phyloP scores from a whole-genome alignment of 768 basidiomycete species.

The Panaeolus cyanescens region DNA sequence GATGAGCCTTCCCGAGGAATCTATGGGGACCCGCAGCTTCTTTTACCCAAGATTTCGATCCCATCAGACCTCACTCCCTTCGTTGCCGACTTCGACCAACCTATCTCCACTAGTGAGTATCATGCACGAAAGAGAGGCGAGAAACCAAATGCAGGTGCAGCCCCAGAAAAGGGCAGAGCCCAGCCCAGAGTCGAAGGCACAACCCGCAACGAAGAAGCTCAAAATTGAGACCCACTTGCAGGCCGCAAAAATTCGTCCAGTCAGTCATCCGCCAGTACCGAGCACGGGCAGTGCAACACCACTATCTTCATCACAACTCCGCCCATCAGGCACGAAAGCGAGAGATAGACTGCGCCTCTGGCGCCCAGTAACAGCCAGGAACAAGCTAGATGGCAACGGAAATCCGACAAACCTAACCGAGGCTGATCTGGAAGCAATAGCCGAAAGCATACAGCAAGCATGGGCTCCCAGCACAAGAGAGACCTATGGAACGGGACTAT shows the following conservation, averaged over 20 bases:
- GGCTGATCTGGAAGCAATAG: slow-evolving; percentile 25
- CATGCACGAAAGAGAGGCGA: not conserved
- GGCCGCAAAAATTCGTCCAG: too few species aligned
- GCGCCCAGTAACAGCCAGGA: slow-evolving; percentile 14
- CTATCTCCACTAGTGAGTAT: not conserved
- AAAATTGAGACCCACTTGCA: too few species aligned
- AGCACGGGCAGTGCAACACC: not conserved
- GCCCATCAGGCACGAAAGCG: slow-evolving; percentile 29
- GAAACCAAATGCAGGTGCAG: not conserved
- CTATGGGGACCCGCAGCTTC: slow-evolving; percentile 4
- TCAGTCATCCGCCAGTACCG: too few species aligned
- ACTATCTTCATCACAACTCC: slow-evolving; percentile 16
- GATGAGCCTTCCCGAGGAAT: slow-evolving; percentile 24
- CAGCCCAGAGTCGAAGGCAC: too few species aligned
- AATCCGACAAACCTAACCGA: slow-evolving; percentile 8
- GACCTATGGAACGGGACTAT: slow-evolving; percentile 32
- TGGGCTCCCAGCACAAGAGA: slow-evolving; percentile 17
- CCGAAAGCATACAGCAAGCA: slow-evolving; percentile 4
- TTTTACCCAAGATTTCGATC: slow-evolving; percentile 24
- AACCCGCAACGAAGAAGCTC: too few species aligned
- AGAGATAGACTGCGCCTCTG: slow-evolving; percentile 25
- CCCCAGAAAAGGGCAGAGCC: too few species aligned
- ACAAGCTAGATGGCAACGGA: slow-evolving; percentile 7
- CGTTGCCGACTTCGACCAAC: slow-evolving; percentile 7
- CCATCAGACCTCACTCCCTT: slow-evolving; percentile 25